Evolutionary conservation across 208 protist genomes (phyloP).

Genomic region (Crithidia expoeki): DNA sequence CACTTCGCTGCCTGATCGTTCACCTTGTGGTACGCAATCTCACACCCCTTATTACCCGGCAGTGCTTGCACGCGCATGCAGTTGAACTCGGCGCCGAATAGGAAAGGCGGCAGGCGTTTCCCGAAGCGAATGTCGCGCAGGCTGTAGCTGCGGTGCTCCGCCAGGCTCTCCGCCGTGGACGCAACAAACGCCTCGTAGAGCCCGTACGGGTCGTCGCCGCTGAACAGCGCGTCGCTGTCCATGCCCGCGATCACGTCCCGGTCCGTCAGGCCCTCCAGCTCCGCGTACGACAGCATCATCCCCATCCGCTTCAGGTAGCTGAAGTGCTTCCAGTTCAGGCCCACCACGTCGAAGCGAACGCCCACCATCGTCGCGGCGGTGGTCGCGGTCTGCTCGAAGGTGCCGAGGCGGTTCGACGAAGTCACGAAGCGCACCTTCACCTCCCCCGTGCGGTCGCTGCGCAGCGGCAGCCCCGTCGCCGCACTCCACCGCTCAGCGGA

Average conservation of each 20-base stretch:
- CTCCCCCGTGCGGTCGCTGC: neutral
- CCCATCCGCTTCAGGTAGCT: neutral
- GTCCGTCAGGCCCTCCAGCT: neutral
- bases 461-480: slow-evolving; percentile 1
- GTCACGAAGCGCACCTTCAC: slow-evolving; percentile 8
- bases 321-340: neutral
- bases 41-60: neutral
- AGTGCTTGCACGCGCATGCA: neutral
- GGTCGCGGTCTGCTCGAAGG: neutral
- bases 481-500: slow-evolving; percentile 3
- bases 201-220: neutral
- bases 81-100: neutral
- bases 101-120: neutral
- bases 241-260: neutral
- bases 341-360: neutral
- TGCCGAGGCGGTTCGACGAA: neutral
- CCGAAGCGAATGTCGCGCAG: slow-evolving; percentile 3
- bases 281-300: neutral
- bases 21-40: neutral
- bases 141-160: neutral
- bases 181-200: neutral
- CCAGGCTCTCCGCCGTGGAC: neutral
- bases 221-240: neutral
- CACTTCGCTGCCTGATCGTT: neutral
- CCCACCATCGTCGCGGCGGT: neutral